Conservation (phyloP, 2,329 filamentous ascomycete genomes). For the Monilinia polystroma region DNA sequence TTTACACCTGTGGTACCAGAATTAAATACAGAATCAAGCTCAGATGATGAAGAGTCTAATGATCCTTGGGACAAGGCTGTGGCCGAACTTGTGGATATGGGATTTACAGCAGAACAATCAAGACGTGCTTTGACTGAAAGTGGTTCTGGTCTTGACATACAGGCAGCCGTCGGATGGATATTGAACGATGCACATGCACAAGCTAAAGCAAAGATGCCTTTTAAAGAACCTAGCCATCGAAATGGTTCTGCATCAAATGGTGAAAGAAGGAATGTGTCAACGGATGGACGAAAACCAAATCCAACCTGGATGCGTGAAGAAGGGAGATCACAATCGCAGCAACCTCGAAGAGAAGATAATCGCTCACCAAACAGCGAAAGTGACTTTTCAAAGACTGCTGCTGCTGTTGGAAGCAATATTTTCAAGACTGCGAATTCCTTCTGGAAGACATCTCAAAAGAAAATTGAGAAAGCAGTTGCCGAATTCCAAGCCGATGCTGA, state of each 20-base stretch:
- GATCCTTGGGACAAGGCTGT: conserved; percentile 77
- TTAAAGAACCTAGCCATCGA: conserved; percentile 41
- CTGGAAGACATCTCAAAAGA: conserved; percentile 94
- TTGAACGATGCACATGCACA: conserved; percentile 79
- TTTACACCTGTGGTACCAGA: conserved; percentile 40
- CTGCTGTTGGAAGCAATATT: conserved; percentile 77
- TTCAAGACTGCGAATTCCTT: conserved; percentile 93
- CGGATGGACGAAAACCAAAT: conserved; percentile 42
- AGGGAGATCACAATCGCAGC: conserved; percentile 46
- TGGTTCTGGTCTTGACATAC: conserved; percentile 74
- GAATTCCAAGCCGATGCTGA: conserved; percentile 78
- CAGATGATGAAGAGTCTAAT: conserved; percentile 39
- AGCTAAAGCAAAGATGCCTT: conserved; percentile 68
- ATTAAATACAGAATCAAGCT: conserved; percentile 29
- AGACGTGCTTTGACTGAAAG: conserved; percentile 76
- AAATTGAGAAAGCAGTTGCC: conserved; percentile 85
- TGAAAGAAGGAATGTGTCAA: conserved; percentile 34
- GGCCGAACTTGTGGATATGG: conserved; percentile 90
- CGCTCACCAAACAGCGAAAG: conserved; percentile 59
- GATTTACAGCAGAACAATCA: conserved; percentile 85
- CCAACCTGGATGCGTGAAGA: conserved; percentile 66
- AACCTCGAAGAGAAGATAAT: conserved; percentile 50
- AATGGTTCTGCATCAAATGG: conserved; percentile 33
- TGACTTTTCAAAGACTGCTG: conserved; percentile 77
- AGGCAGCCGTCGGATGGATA: conserved; percentile 84